Conservation (phyloP, 805 yeast genomes). For the Ogataea haglerorum region DNA sequence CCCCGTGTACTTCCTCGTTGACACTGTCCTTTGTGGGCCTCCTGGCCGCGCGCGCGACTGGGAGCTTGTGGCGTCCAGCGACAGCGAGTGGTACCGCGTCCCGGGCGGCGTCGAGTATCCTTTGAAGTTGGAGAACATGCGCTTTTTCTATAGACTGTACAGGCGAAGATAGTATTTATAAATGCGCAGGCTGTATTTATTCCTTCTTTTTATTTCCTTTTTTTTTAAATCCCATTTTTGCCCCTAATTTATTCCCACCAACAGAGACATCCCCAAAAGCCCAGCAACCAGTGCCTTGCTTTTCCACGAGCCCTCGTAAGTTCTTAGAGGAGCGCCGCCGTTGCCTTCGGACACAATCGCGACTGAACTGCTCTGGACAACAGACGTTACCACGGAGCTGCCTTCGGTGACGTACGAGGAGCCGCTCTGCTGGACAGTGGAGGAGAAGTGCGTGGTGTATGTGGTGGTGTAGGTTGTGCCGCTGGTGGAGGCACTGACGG, state of each 20-base stretch:
- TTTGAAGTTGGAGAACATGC: constrained; percentile 79
- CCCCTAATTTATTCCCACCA: constrained; percentile 20
- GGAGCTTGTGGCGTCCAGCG: constrained; percentile 62
- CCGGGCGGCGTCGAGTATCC: constrained; percentile 50
- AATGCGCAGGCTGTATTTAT: not conserved
- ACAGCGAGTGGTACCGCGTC: constrained; percentile 78
- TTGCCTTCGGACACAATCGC: constrained; percentile 19
- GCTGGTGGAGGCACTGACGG: not conserved
- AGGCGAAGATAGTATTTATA: constrained; percentile 22
- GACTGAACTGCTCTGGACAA: constrained; percentile 18
- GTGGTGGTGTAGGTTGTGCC: constrained; percentile 12
- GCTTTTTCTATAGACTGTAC: constrained; percentile 78
- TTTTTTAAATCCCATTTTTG: too few species aligned
- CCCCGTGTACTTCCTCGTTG: constrained; percentile 79
- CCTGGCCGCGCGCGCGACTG: constrained; percentile 51
- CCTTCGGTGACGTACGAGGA: constrained; percentile 12
- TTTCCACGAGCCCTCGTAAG: constrained; percentile 20
- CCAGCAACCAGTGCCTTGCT: constrained; percentile 21
- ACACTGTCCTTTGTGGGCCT: constrained; percentile 62
- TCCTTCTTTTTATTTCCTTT: not conserved
- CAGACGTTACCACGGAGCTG: constrained; percentile 15
- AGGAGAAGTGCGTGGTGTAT: constrained; percentile 14
- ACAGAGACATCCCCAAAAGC: constrained; percentile 19
- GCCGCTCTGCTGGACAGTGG: constrained; percentile 13
- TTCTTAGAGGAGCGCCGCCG: constrained; percentile 13